phyloP scores from a whole-genome alignment of 768 basidiomycete species.

The Russula sp. region DNA sequence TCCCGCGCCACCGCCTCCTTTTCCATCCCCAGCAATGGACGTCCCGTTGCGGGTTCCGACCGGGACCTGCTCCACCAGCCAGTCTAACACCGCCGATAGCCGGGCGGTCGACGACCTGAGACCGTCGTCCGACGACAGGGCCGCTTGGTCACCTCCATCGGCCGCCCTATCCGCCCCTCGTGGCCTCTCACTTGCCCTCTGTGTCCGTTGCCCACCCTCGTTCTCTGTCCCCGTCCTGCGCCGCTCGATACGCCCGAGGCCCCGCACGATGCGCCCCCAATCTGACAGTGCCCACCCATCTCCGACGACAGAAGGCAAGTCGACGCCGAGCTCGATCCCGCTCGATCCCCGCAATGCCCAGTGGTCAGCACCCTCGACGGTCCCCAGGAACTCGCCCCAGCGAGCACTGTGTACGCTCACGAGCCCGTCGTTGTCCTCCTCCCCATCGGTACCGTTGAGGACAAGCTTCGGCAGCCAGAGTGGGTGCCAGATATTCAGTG shows the following conservation, averaged over 20 bases:
- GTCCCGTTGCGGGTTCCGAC: slow-evolving; percentile 11
- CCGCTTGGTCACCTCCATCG: too few species aligned
- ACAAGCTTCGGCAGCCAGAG: slow-evolving; percentile 96
- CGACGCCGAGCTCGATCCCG: slow-evolving; percentile 62
- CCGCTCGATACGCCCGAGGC: slow-evolving; percentile 31
- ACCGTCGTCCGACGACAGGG: too few species aligned
- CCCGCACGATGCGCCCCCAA: slow-evolving; percentile 54
- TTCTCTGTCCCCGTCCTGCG: slow-evolving; percentile 23
- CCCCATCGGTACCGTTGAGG: slow-evolving; percentile 69
- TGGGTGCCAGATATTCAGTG: slow-evolving; percentile 79
- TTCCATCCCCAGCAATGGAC: slow-evolving; percentile 5
- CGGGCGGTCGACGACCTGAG: slow-evolving; percentile 64
- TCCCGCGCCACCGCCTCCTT: background rate
- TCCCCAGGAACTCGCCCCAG: slow-evolving; percentile 95
- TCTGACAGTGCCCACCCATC: slow-evolving; percentile 43
- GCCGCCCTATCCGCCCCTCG: too few species aligned
- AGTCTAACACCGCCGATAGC: slow-evolving; percentile 69
- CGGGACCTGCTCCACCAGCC: slow-evolving; percentile 62
- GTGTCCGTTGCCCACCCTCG: background rate
- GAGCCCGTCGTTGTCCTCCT: slow-evolving; percentile 87
- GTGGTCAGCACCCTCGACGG: slow-evolving; percentile 86
- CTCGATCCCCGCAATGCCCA: slow-evolving; percentile 91
- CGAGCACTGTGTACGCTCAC: slow-evolving; percentile 88
- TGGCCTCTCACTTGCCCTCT: background rate
- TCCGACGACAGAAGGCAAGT: slow-evolving; percentile 45